These are phyloP conservation scores for Phlebiopsis gigantea DNA, from an alignment of 768 basidiomycete species.

Conservation along the genomic window DNA sequence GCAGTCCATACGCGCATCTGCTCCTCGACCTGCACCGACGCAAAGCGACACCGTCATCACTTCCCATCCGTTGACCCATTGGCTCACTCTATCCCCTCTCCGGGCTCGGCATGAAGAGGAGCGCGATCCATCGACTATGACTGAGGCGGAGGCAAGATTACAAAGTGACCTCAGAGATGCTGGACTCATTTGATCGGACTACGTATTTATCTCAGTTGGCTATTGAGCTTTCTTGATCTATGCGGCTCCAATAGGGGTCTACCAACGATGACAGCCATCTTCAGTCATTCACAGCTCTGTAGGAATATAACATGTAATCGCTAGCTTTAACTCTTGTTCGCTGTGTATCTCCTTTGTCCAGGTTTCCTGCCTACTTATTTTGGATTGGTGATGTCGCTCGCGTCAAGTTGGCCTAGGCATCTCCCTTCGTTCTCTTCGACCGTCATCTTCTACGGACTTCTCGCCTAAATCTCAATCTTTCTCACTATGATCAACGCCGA, in stretches of 20 bases:
- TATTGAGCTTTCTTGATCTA: not conserved
- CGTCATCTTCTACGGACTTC: not conserved
- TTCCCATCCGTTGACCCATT: not conserved
- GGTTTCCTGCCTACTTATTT: not conserved
- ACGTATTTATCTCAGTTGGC: not conserved
- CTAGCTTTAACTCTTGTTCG: not conserved
- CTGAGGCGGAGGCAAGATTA: slow-evolving; percentile 21
- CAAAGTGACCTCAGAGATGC: slow-evolving; percentile 21
- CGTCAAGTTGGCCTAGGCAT: not conserved
- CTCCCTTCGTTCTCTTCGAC: not conserved
- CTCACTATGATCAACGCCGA: not conserved
- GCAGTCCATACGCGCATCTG: slow-evolving; percentile 48
- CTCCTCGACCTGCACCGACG: slow-evolving; percentile 26
- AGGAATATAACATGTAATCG: not conserved
- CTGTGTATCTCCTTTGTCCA: not conserved
- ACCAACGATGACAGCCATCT: not conserved
- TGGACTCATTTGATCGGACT: slow-evolving; percentile 17
- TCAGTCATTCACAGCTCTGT: not conserved
- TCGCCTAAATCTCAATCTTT: not conserved
- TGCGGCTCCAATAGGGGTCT: not conserved
- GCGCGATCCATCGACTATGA: slow-evolving; percentile 6
- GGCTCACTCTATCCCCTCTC: not conserved
- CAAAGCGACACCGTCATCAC: slow-evolving; percentile 30
- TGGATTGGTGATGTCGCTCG: not conserved
- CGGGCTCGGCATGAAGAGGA: slow-evolving; percentile 8